These are phyloP conservation scores for Populus ilicifolia DNA, from an alignment of 345 rosid species.

Conservation along the genomic window DNA sequence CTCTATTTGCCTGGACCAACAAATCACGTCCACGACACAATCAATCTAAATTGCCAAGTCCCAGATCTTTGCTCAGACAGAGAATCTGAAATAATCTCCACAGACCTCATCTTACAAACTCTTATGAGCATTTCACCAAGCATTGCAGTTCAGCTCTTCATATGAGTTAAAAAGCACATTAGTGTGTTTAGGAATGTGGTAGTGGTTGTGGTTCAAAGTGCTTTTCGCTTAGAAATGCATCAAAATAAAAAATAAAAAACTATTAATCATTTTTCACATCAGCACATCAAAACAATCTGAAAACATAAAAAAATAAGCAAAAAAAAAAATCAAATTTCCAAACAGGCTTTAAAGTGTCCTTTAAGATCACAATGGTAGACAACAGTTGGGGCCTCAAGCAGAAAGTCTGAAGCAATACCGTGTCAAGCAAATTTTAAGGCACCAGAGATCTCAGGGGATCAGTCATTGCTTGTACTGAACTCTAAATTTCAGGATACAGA, in stretches of 20 bases:
- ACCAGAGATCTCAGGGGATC: background rate
- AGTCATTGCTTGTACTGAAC: background rate
- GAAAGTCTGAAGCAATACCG: background rate
- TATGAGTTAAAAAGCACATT: constrained; percentile 1
- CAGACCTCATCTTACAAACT: background rate
- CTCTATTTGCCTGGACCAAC: background rate
- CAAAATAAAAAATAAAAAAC: no score
- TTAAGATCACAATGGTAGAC: background rate
- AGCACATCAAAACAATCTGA: no score
- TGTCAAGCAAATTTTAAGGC: background rate
- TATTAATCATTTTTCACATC: no score
- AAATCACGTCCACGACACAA: background rate
- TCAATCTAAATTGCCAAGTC: background rate
- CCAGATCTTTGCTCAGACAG: background rate
- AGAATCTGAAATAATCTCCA: background rate
- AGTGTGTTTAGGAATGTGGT: background rate
- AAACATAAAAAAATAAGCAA: no score
- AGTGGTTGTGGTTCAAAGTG: no score
- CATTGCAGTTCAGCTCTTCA: constrained; percentile 1
- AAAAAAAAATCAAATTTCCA: no score
- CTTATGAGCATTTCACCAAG: background rate
- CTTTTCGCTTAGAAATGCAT: no score
- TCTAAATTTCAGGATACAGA: background rate
- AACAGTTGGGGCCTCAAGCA: background rate
- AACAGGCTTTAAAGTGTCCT: background rate